These are phyloP conservation scores for Secale cereale DNA, from an alignment of 176 grass and related monocot species.

Conservation along the genomic window DNA sequence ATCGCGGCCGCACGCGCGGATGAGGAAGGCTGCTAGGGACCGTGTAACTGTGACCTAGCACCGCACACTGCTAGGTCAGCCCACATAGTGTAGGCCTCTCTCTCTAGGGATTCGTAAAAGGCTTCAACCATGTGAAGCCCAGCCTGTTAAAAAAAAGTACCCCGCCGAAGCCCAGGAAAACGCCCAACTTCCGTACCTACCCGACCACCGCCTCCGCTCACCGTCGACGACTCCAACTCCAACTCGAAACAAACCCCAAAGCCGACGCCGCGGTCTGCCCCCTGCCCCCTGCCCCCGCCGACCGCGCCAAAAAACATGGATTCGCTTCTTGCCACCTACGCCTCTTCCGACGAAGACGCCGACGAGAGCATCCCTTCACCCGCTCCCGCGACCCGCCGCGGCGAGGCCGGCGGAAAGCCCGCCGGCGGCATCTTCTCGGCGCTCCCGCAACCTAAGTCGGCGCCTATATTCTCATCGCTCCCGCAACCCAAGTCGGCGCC, in stretches of 20 bases:
- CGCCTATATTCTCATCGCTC: constrained; percentile 22
- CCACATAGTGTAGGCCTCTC: too few relatives aligned
- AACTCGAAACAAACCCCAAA: neutral
- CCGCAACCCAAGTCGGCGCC: constrained; percentile 32
- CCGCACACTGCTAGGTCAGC: too few relatives aligned
- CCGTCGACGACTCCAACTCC: constrained; percentile 16
- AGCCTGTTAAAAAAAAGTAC: neutral
- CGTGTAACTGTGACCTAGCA: too few relatives aligned
- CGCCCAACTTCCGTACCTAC: neutral
- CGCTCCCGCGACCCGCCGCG: neutral
- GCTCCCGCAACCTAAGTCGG: constrained; percentile 43
- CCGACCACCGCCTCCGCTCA: neutral
- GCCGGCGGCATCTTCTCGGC: constrained; percentile 51
- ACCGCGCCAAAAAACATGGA: constrained; percentile 47
- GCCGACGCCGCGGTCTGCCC: neutral
- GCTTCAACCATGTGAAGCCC: too few relatives aligned
- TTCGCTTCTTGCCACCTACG: constrained; percentile 89
- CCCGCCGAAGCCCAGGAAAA: neutral
- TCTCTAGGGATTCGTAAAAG: too few relatives aligned
- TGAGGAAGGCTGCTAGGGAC: too few relatives aligned
- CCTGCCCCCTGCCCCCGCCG: neutral
- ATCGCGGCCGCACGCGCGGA: too few relatives aligned
- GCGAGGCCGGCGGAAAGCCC: constrained; percentile 17
- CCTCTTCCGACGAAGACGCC: constrained; percentile 64
- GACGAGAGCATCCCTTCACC: constrained; percentile 33